Percentiles rank a stretch among this genome's conserved stretches.
phyloP scores from a whole-genome alignment of 352 stramenopile genomes.

The Pythium aristosporum region DNA sequence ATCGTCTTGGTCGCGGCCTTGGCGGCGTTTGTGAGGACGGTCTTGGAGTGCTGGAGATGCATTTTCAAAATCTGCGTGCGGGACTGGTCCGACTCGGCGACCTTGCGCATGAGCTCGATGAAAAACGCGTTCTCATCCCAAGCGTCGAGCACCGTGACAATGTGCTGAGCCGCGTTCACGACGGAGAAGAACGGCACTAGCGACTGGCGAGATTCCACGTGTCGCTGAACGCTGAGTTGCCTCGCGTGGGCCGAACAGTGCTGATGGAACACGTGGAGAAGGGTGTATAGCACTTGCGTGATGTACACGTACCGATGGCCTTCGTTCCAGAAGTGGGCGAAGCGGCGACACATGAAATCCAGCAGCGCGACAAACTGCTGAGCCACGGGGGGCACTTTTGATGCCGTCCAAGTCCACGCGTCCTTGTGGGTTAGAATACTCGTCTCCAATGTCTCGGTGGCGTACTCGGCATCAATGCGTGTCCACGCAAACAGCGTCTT shows the following conservation, averaged over 20 bases:
- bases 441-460: conserved; percentile 34
- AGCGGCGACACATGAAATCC: conserved; percentile 68
- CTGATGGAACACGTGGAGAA: conserved; percentile 36
- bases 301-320: conserved; percentile 79
- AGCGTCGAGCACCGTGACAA: conserved; percentile 35
- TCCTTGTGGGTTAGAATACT: conserved; percentile 9
- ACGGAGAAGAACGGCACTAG: conserved; percentile 40
- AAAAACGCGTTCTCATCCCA: conserved; percentile 76
- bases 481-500: conserved; percentile 70
- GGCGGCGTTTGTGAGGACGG: conserved; percentile 41
- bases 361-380: conserved; percentile 49
- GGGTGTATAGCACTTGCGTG: conserved; percentile 57
- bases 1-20: conserved; percentile 52
- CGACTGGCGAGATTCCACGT: not conserved
- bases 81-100: conserved; percentile 54
- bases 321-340: conserved; percentile 58
- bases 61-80: conserved; percentile 57
- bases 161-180: conserved; percentile 48
- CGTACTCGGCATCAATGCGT: conserved; percentile 54
- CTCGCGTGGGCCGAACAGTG: conserved; percentile 20
- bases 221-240: not conserved
- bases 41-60: conserved; percentile 58
- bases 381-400: conserved; percentile 14
- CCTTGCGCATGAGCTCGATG: conserved; percentile 59
- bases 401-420: conserved; percentile 7